Percentiles rank a stretch among this genome's conserved stretches.
These are phyloP conservation scores for Geranomyces michiganensis DNA, from an alignment of 192 early-diverging fungal species.

Conservation along the genomic window DNA sequence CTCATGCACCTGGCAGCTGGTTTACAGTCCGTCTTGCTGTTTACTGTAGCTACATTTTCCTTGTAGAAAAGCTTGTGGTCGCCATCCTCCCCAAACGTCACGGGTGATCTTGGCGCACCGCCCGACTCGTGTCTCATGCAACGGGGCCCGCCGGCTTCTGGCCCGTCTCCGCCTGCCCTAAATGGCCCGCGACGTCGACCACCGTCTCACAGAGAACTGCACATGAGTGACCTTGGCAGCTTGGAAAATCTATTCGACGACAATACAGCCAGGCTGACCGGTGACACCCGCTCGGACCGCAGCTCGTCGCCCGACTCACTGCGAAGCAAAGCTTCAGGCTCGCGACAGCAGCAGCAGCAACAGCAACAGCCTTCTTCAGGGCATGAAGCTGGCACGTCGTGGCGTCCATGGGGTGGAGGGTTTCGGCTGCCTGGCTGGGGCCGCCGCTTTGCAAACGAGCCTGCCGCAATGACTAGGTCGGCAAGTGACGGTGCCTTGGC, in stretches of 20 bases:
- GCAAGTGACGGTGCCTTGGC: slow-evolving; percentile 12
- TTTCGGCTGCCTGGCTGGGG: slow-evolving; percentile 22
- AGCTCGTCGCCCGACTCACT: neutral
- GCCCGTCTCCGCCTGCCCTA: too few relatives aligned
- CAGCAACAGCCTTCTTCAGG: neutral
- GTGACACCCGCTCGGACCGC: neutral
- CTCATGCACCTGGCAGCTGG: too few relatives aligned
- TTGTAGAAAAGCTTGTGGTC: too few relatives aligned
- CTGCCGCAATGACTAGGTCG: slow-evolving; percentile 4
- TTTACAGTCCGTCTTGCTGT: too few relatives aligned
- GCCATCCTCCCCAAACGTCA: too few relatives aligned
- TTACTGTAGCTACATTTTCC: too few relatives aligned
- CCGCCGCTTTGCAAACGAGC: slow-evolving; percentile 6
- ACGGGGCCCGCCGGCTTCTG: too few relatives aligned
- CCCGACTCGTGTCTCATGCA: too few relatives aligned
- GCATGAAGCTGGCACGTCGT: neutral
- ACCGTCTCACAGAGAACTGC: slow-evolving; percentile 8
- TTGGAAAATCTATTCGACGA: slow-evolving; percentile 19
- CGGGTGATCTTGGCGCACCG: too few relatives aligned
- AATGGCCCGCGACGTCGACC: too few relatives aligned
- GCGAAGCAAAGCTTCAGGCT: neutral
- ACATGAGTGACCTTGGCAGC: slow-evolving; percentile 28
- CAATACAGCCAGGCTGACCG: neutral
- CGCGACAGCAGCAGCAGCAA: neutral
- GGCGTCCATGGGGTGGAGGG: slow-evolving; percentile 19